phyloP scores from a whole-genome alignment of 306 rosid genomes.

The Argentina anserina region DNA sequence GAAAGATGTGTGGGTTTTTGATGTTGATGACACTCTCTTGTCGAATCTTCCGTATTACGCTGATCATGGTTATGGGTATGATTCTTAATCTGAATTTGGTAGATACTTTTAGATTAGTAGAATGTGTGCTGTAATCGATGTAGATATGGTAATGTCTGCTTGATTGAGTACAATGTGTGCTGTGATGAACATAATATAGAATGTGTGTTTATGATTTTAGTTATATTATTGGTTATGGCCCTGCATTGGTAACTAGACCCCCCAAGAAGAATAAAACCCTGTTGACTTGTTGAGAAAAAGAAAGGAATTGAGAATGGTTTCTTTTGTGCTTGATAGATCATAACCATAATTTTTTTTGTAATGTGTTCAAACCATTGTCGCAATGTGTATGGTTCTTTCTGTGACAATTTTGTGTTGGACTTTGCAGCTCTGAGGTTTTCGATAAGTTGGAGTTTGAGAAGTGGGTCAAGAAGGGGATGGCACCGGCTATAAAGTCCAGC shows the following conservation, averaged over 20 bases:
- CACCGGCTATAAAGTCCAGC: conserved; percentile 65
- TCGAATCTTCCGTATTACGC: conserved; percentile 88
- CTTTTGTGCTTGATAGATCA: neutral
- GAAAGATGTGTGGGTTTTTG: conserved; percentile 78
- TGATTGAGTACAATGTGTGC: neutral
- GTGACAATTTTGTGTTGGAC: conserved; percentile 13
- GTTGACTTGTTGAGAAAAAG: neutral
- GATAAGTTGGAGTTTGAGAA: conserved; percentile 51
- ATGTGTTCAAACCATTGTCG: too few relatives aligned
- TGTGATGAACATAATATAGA: neutral
- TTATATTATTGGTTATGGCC: neutral
- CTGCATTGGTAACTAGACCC: neutral
- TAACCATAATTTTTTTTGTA: neutral
- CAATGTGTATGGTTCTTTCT: neutral
- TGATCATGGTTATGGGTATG: conserved; percentile 73
- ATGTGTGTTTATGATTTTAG: neutral
- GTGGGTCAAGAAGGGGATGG: conserved; percentile 69
- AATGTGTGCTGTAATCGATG: neutral
- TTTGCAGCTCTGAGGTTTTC: conserved; percentile 59
- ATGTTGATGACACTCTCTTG: conserved; percentile 80
- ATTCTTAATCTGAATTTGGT: neutral
- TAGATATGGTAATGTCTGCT: neutral
- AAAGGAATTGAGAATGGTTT: neutral
- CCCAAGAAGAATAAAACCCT: too few relatives aligned
- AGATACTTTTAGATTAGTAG: neutral